Conservation (phyloP, 1,139 yeast genomes). For the Nakaseomyces uthaithaninus region DNA sequence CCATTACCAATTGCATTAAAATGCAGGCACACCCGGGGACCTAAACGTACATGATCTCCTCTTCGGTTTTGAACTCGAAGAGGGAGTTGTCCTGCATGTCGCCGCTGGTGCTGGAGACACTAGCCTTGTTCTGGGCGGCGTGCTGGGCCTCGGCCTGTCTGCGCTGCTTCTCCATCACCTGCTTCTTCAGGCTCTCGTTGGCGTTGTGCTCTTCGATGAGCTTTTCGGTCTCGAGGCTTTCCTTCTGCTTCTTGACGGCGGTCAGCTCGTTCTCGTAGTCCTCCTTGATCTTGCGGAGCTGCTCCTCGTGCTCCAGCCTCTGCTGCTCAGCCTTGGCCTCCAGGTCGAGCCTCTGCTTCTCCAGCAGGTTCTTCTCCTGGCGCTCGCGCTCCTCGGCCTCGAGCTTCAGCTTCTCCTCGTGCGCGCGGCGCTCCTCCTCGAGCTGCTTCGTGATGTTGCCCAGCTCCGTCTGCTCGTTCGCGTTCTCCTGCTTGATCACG, state of each 20-base stretch:
- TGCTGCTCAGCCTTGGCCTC: conserved; percentile 18
- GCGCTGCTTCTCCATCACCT: conserved; percentile 11
- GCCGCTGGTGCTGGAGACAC: neutral
- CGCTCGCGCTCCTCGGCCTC: conserved; percentile 26
- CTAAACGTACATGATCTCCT: conserved; percentile 19
- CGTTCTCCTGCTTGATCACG: conserved; percentile 25
- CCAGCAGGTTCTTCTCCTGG: conserved; percentile 20
- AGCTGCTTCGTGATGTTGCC: conserved; percentile 24
- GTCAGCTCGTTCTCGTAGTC: conserved; percentile 17
- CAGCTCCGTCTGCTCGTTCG: conserved; percentile 25
- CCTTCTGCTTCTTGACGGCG: conserved; percentile 12
- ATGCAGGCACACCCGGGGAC: neutral
- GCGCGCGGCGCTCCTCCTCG: conserved; percentile 24
- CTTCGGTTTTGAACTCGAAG: conserved; percentile 26
- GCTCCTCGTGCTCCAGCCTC: conserved; percentile 20
- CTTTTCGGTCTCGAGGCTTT: conserved; percentile 11
- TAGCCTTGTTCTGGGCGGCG: conserved; percentile 11
- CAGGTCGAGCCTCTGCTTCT: conserved; percentile 23
- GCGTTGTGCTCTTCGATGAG: conserved; percentile 12
- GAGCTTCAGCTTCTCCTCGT: conserved; percentile 22
- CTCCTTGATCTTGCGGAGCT: conserved; percentile 17
- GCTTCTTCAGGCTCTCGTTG: conserved; percentile 13
- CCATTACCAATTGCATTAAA: neutral
- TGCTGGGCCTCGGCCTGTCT: conserved; percentile 15
- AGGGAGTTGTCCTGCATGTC: conserved; percentile 16